Conservation (phyloP, 192 early-diverging fungal species). For the Chytriomyces confervae region DNA sequence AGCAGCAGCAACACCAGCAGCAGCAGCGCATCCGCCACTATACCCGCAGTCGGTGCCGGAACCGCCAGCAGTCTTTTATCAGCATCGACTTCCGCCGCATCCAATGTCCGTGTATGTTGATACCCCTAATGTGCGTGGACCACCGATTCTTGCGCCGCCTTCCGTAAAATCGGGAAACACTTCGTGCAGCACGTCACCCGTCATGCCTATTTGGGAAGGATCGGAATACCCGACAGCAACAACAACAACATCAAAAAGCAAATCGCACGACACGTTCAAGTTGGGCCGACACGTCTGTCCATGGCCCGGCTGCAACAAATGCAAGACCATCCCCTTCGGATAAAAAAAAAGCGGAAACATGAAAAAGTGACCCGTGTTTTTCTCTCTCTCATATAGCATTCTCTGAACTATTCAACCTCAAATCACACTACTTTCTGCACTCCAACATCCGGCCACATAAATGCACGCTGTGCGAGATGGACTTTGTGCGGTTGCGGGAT, state of each 20-base stretch:
- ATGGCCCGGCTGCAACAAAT: not conserved
- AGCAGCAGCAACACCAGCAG: not conserved
- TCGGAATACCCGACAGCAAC: not conserved
- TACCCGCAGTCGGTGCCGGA: not conserved
- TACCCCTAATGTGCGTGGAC: not conserved
- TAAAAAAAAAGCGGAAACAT: no score
- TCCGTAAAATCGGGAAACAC: not conserved
- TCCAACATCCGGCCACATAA: not conserved
- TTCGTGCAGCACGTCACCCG: not conserved
- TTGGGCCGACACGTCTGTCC: no score
- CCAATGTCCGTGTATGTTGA: no score
- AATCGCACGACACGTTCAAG: no score
- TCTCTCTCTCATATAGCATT: not conserved
- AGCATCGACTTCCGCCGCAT: not conserved
- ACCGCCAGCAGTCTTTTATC: not conserved
- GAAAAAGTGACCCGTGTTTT: not conserved
- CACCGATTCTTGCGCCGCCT: not conserved
- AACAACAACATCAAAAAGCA: no score
- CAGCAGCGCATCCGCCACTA: no score
- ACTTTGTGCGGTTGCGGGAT: no score
- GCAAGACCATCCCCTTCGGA: not conserved
- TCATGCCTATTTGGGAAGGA: not conserved
- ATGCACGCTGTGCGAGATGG: not conserved
- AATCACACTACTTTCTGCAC: not conserved
- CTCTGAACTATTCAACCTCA: not conserved